Conservation (phyloP, 2,329 filamentous ascomycete species). For the Boeremia exigua region DNA sequence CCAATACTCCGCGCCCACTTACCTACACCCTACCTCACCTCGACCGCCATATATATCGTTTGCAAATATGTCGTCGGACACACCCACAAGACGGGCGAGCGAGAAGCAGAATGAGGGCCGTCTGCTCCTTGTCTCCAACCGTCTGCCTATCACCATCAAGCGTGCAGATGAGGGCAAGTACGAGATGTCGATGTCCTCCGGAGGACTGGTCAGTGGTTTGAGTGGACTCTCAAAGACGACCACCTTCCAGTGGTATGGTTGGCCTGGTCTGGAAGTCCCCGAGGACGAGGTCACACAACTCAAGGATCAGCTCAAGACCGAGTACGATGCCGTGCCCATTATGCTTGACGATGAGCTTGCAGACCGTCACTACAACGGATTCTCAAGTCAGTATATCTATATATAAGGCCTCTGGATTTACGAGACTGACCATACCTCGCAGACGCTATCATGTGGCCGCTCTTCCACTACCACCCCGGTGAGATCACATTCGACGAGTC, state of each 20-base stretch:
- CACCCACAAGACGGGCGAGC: constrained; percentile 38
- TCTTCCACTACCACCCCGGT: constrained; percentile 98
- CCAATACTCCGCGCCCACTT: constrained; percentile 8
- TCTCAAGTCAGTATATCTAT: constrained; percentile 73
- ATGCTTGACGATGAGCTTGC: constrained; percentile 94
- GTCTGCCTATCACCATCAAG: constrained; percentile 96
- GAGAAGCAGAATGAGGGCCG: constrained; percentile 49
- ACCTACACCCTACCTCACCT: constrained; percentile 5
- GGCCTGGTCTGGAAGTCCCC: constrained; percentile 92
- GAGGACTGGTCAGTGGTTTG: constrained; percentile 90
- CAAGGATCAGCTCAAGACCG: constrained; percentile 78
- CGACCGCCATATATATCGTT: constrained; percentile 2
- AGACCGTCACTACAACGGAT: constrained; percentile 96
- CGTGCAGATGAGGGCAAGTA: constrained; percentile 90
- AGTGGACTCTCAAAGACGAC: constrained; percentile 91
- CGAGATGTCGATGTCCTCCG: constrained; percentile 94
- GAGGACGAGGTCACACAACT: constrained; percentile 79
- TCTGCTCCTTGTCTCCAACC: constrained; percentile 89
- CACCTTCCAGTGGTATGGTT: constrained; percentile 98
- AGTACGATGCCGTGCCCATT: constrained; percentile 88
- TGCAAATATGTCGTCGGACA: constrained; percentile 33
- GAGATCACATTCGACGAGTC: constrained; percentile 98
- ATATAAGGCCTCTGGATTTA: background rate
- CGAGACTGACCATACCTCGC: constrained; percentile 16
- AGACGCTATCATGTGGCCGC: constrained; percentile 96